Evolutionary conservation across 2,329 filamentous ascomycete species (phyloP).

Genomic region (Falciphora oryzae): DNA sequence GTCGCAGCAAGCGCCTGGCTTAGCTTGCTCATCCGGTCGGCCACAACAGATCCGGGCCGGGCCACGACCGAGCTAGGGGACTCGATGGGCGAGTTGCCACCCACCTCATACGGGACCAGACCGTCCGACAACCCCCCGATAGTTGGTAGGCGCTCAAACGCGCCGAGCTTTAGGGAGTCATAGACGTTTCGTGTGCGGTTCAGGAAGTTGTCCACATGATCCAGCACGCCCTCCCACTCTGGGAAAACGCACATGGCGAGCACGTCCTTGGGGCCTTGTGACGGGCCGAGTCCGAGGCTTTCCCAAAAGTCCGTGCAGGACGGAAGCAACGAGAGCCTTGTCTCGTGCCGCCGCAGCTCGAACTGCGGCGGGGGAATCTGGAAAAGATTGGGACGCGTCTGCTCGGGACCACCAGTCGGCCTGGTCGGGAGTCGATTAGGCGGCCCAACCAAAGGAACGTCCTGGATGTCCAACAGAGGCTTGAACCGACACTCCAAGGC

Average conservation of each 20-base stretch:
- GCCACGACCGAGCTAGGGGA: constrained; percentile 22
- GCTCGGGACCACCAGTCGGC: constrained; percentile 38
- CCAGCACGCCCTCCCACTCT: constrained; percentile 54
- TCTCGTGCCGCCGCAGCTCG: constrained; percentile 64
- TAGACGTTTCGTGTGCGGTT: constrained; percentile 64
- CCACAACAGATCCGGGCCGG: constrained; percentile 39
- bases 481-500: constrained; percentile 38
- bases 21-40: constrained; percentile 43
- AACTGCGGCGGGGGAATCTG: constrained; percentile 64
- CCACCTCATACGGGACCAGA: constrained; percentile 43
- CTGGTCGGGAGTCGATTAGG: constrained; percentile 47
- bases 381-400: constrained; percentile 49
- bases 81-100: constrained; percentile 32
- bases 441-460: constrained; percentile 48
- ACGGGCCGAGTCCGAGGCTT: constrained; percentile 66
- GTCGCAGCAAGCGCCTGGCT: constrained; percentile 39
- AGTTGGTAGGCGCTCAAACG: constrained; percentile 46
- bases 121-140: constrained; percentile 40
- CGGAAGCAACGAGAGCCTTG: constrained; percentile 66
- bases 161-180: constrained; percentile 67
- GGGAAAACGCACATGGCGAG: constrained; percentile 67
- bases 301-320: constrained; percentile 78
- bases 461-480: constrained; percentile 50
- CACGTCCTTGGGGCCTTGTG: constrained; percentile 65
- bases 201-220: constrained; percentile 58